A percentile compares a stretch with the other conserved stretches of the same genome.
phyloP scores from a whole-genome alignment of 257 asterid species.

The Jacaranda mimosifolia region DNA sequence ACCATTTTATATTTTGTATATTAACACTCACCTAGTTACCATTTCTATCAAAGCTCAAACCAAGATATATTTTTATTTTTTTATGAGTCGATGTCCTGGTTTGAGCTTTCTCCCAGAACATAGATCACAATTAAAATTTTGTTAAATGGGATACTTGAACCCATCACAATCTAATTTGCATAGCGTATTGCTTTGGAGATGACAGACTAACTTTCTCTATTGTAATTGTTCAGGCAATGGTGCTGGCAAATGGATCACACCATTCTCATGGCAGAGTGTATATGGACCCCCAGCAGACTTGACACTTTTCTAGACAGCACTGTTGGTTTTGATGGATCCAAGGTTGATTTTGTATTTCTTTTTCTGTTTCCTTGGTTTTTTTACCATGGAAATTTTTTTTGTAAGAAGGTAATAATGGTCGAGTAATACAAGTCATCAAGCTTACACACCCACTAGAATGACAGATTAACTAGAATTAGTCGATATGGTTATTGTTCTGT shows the following conservation, averaged over 20 bases:
- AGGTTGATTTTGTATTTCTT: neutral
- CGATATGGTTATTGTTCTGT: neutral
- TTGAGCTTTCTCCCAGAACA: neutral
- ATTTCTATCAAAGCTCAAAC: too few species aligned
- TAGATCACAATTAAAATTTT: conserved; percentile 2
- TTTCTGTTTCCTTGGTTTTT: neutral
- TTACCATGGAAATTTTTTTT: too few species aligned
- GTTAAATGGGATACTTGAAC: neutral
- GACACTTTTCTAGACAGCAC: conserved; percentile 61
- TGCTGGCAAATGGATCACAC: conserved; percentile 69
- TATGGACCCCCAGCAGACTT: conserved; percentile 93
- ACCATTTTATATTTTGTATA: too few species aligned
- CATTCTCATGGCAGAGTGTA: conserved; percentile 91
- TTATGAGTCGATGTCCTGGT: neutral
- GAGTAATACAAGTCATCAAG: too few species aligned
- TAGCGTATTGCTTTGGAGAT: too few species aligned
- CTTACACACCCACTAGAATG: too few species aligned
- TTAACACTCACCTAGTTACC: too few species aligned
- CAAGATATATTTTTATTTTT: too few species aligned
- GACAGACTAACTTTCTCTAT: neutral
- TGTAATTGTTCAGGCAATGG: conserved; percentile 57
- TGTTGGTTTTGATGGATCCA: neutral
- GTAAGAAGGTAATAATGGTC: too few species aligned
- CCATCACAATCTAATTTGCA: too few species aligned
- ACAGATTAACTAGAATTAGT: too few species aligned